A percentile compares a stretch with the other conserved stretches of the same genome.
Conservation (phyloP, 192 early-diverging fungal species). For the Bifiguratus adelaidae region DNA sequence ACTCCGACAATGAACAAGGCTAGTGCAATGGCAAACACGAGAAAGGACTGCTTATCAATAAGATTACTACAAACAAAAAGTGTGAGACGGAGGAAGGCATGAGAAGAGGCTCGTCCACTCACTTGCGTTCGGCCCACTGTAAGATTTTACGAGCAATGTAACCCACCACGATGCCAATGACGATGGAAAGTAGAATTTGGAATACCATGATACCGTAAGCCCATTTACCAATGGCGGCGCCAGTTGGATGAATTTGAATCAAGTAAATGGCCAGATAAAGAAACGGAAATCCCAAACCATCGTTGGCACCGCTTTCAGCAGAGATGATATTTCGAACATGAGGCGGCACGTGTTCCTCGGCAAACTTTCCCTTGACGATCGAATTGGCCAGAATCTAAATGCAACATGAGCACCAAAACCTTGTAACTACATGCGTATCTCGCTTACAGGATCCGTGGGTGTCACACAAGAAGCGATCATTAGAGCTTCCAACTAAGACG, state of each 20-base stretch:
- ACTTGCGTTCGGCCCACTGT: conserved; percentile 43
- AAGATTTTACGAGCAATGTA: conserved; percentile 54
- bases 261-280: conserved; percentile 65
- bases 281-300: conserved; percentile 79
- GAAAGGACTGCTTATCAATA: conserved; percentile 82
- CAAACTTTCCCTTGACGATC: conserved; percentile 84
- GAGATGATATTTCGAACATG: conserved; percentile 57
- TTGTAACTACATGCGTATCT: background rate
- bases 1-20: conserved; percentile 56
- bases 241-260: conserved; percentile 31
- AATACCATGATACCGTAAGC: conserved; percentile 57
- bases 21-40: conserved; percentile 73
- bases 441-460: conserved; percentile 83
- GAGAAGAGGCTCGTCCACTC: conserved; percentile 8
- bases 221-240: conserved; percentile 64
- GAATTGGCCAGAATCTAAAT: conserved; percentile 57
- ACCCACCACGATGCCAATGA: conserved; percentile 65
- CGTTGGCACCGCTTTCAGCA: conserved; percentile 80
- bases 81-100: background rate
- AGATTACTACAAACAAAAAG: conserved; percentile 30
- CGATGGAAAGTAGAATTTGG: conserved; percentile 56
- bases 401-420: background rate
- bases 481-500: conserved; percentile 50
- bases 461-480: conserved; percentile 75
- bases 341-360: conserved; percentile 70